Percentiles rank a stretch among this genome's conserved stretches.
phyloP scores from a whole-genome alignment of 192 early-diverging fungal species.

The Thamnidium elegans region DNA sequence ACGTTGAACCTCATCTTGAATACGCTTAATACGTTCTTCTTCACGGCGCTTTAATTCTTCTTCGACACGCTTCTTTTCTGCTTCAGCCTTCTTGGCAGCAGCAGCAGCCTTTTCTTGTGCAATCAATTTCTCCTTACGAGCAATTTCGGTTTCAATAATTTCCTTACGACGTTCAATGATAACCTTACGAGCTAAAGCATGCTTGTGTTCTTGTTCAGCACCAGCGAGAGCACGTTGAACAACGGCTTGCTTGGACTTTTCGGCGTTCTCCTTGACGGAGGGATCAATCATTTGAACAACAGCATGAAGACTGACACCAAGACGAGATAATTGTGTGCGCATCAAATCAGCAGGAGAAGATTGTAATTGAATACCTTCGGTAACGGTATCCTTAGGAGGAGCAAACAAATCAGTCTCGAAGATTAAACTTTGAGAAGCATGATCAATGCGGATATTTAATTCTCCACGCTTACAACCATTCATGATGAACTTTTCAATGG shows the following conservation, averaged over 20 bases:
- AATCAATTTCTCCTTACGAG: constrained; percentile 83
- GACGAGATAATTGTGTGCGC: constrained; percentile 85
- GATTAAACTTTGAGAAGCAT: constrained; percentile 81
- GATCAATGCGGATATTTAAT: constrained; percentile 92
- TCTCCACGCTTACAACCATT: constrained; percentile 96
- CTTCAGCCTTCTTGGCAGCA: constrained; percentile 76
- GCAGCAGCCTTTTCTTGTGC: constrained; percentile 71
- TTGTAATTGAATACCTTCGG: constrained; percentile 81
- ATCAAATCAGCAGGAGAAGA: constrained; percentile 87
- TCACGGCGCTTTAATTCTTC: constrained; percentile 87
- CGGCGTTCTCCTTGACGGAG: constrained; percentile 59
- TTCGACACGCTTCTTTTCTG: constrained; percentile 73
- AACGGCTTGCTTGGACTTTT: constrained; percentile 61
- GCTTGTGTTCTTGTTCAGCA: constrained; percentile 81
- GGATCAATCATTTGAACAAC: constrained; percentile 86
- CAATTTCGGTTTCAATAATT: constrained; percentile 66
- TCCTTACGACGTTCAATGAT: constrained; percentile 89
- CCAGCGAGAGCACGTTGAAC: constrained; percentile 69
- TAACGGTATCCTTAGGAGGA: constrained; percentile 68
- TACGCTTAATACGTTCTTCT: constrained; percentile 69
- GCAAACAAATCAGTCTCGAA: constrained; percentile 93
- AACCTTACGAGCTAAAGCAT: constrained; percentile 69
- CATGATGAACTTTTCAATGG: constrained; percentile 98
- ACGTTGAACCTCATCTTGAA: constrained; percentile 77
- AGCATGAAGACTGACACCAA: constrained; percentile 83